Conservation (phyloP, 306 rosid species). For the Pterocarpus santalinus region DNA sequence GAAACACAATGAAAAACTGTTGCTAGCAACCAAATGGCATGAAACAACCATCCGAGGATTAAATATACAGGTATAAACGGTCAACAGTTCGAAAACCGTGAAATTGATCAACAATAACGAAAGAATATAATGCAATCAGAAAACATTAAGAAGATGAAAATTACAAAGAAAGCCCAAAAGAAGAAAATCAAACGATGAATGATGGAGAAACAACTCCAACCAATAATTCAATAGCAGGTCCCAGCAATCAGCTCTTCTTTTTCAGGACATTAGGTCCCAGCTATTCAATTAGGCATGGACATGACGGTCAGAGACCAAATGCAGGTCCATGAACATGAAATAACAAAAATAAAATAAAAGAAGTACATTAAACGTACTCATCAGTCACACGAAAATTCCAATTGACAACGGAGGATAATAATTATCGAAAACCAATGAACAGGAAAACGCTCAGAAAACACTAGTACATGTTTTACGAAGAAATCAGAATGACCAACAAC, state of each 20-base stretch:
- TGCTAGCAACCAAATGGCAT: neutral
- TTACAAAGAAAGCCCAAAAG: neutral
- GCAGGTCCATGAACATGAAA: neutral
- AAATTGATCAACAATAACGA: neutral
- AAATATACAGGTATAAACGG: neutral
- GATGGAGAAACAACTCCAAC: neutral
- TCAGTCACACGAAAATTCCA: neutral
- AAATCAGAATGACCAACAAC: neutral
- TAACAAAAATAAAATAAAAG: neutral
- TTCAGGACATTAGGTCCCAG: slow-evolving; percentile 10
- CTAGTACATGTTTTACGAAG: neutral
- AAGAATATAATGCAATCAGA: neutral
- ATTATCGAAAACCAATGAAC: neutral
- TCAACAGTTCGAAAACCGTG: neutral
- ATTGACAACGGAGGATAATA: neutral
- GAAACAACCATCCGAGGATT: neutral
- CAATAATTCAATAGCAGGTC: slow-evolving; percentile 11
- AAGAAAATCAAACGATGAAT: neutral
- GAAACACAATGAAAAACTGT: neutral
- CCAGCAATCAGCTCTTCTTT: neutral
- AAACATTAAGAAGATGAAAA: neutral
- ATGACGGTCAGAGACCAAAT: neutral
- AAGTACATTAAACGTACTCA: neutral
- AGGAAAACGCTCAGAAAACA: neutral
- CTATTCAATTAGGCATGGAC: neutral